Evolutionary conservation across 1,284 basidiomycete genomes (phyloP).

Genomic region (Papiliotrema nemorosa): DNA sequence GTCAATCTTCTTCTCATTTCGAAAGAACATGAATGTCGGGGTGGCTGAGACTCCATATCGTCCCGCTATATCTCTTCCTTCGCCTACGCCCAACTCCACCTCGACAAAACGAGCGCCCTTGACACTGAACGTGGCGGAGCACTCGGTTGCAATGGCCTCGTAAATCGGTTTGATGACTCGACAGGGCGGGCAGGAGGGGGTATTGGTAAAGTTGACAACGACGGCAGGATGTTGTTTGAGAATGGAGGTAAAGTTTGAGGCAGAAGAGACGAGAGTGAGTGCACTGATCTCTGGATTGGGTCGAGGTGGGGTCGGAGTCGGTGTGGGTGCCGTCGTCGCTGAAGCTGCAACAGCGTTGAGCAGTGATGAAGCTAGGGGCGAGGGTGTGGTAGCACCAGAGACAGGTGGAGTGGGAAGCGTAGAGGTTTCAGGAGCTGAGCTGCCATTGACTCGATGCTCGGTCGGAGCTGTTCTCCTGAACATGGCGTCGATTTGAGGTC

Average conservation of each 20-base stretch:
- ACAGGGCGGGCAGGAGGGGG: constrained; percentile 62
- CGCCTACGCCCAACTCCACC: constrained; percentile 69
- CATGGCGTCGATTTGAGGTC: constrained; percentile 85
- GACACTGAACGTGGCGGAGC: constrained; percentile 28
- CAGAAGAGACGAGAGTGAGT: constrained; percentile 60
- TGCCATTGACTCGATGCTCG: constrained; percentile 30
- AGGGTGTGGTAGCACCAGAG: constrained; percentile 47
- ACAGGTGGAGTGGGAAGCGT: constrained; percentile 48
- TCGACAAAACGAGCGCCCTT: constrained; percentile 62
- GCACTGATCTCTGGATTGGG: constrained; percentile 57
- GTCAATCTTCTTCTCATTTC: constrained; percentile 69
- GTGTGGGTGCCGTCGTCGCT: constrained; percentile 47
- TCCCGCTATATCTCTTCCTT: constrained; percentile 59
- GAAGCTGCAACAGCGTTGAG: constrained; percentile 63
- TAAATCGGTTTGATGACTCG: constrained; percentile 63
- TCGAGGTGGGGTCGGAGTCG: constrained; percentile 40
- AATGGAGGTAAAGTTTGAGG: constrained; percentile 56
- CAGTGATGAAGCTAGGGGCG: constrained; percentile 59
- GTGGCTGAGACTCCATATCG: constrained; percentile 70
- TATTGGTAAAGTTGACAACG: constrained; percentile 64
- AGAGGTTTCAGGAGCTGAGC: constrained; percentile 5
- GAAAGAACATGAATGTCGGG: constrained; percentile 81
- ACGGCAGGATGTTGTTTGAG: constrained; percentile 56
- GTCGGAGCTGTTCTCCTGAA: constrained; percentile 58
- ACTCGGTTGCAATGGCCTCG: constrained; percentile 45